Base-by-base conservation (phyloP, 345 rosid species). In the Syzygium aromaticum region DNA sequence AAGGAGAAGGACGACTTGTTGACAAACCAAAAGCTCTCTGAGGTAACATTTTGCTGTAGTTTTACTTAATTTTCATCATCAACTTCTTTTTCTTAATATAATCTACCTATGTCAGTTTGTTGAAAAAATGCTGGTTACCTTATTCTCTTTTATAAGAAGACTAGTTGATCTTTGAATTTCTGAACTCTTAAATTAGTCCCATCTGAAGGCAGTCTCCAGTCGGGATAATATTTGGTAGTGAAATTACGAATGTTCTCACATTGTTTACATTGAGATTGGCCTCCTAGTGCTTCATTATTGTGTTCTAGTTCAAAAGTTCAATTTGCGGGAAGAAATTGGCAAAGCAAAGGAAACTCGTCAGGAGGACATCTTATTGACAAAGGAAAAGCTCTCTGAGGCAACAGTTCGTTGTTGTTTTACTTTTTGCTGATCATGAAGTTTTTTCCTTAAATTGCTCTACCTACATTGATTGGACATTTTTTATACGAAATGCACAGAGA, bases 1-100 rank as follows among this genome's bases (percentile, higher is more conserved):
- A 77, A 89, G 89, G 93, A 90, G 78, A 21, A 64, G 22, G 77
- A 67, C 17, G 85, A 85, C 6, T 17, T 83, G 7, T 85, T 73
- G 59, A 88, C 88, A 85, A 93, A 89, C 87, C 90, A 88, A 84
- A 91, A 94, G 86, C 93, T 92, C 23, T 96, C 94, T 43, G 93
- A 94, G 96, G 98, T 96, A 49, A 87, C n/a, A 11, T 21, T 43
- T n/a, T 30, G 14, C 33, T 27, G 67, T 57, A 57, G 0, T 57
- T 57, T 56, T 57, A 23, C 63, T 57, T 23, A 57, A 23, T 57
- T 57, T 57, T 57, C 63, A 57, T 57, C 63, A 57, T 21, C 63
- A 43, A 43, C 7, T 57, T 57, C 63, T 57, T 57, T 3, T 59
- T 33, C 67, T 59, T 59, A 59, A 27, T 28, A 59, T 59, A 27